Conservation (phyloP, 495 filamentous ascomycete genomes). For the Aspergillus cavernicola region DNA sequence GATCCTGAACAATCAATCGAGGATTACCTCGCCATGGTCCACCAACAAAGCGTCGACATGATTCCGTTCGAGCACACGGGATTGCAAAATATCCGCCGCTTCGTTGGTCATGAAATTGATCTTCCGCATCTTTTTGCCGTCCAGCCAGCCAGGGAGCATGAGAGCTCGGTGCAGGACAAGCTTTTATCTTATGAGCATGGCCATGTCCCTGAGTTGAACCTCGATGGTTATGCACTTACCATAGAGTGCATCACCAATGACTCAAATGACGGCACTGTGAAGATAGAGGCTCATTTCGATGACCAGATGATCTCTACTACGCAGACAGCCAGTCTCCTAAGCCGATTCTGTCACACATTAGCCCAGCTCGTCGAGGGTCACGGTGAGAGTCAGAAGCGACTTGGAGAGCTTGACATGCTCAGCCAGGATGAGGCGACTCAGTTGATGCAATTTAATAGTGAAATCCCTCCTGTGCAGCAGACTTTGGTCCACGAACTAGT, state of each 20-base stretch:
- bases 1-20: constrained; percentile 19
- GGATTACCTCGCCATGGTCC: constrained; percentile 30
- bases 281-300: constrained; percentile 9
- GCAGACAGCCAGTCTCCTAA: neutral
- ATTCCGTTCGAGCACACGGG: constrained; percentile 13
- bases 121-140: constrained; percentile 7
- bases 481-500: constrained; percentile 4
- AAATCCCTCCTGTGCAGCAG: neutral
- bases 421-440: constrained; percentile 5
- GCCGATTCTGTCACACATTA: constrained; percentile 16
- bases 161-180: neutral
- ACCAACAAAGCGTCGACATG: constrained; percentile 29
- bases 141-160: constrained; percentile 1
- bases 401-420: constrained; percentile 1
- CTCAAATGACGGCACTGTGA: neutral
- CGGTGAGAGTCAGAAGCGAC: neutral
- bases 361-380: neutral
- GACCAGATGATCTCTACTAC: neutral
- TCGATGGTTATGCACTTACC: constrained; percentile 32
- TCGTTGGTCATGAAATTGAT: constrained; percentile 1
- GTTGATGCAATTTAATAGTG: constrained; percentile 11
- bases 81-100: constrained; percentile 9
- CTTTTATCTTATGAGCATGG: constrained; percentile 19
- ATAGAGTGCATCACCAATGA: constrained; percentile 22
- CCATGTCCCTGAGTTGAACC: neutral